Percentiles rank a stretch among this genome's conserved stretches.
These are phyloP conservation scores for Rauvolfia tetraphylla DNA, from an alignment of 257 asterid species.

Conservation along the genomic window DNA sequence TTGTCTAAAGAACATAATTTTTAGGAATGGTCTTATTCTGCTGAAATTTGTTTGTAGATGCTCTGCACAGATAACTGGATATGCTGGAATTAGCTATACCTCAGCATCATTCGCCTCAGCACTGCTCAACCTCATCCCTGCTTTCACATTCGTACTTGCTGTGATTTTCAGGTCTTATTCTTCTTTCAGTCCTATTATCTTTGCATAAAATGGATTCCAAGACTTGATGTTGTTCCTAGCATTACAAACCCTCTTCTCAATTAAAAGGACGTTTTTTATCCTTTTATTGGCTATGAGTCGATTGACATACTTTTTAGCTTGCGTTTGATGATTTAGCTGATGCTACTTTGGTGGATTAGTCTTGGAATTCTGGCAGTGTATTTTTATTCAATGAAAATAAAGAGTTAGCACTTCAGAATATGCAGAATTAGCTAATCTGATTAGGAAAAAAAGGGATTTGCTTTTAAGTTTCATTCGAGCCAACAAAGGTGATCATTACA, in stretches of 20 bases:
- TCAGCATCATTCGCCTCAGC: constrained; percentile 83
- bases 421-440: not conserved
- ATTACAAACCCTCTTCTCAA: not conserved
- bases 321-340: not conserved
- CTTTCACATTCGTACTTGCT: constrained; percentile 82
- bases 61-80: constrained; percentile 78
- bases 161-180: constrained; percentile 57
- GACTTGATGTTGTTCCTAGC: not conserved
- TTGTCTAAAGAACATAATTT: not conserved
- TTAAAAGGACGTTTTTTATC: too few species aligned
- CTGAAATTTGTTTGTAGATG: constrained; percentile 46
- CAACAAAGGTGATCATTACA: not conserved
- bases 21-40: not conserved
- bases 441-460: not conserved
- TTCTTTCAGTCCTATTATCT: constrained; percentile 6
- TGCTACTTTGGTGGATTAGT: not conserved
- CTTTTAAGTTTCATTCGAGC: not conserved
- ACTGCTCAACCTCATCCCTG: constrained; percentile 89
- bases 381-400: not conserved
- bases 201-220: not conserved
- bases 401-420: not conserved
- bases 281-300: not conserved
- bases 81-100: constrained; percentile 72
- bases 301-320: not conserved
- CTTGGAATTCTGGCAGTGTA: not conserved